These are phyloP conservation scores for Tulasnella sp. DNA, from an alignment of 768 basidiomycete genomes.

Conservation along the genomic window DNA sequence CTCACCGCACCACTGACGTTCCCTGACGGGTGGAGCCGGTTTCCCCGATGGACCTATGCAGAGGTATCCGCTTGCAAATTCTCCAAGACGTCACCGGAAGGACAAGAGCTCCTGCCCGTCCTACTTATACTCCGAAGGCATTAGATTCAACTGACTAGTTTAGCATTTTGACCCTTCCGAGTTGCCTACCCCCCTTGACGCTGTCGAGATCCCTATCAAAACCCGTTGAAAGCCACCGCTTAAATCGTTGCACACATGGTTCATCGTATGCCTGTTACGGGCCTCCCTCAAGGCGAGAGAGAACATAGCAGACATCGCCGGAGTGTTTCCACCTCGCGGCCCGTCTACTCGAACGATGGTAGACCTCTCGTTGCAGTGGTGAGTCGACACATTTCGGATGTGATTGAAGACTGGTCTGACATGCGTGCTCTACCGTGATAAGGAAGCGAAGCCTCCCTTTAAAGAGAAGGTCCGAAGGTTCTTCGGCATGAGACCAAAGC, in stretches of 20 bases:
- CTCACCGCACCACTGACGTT: not conserved
- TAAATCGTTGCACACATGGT: not conserved
- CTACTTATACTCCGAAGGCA: not conserved
- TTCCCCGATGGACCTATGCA: not conserved
- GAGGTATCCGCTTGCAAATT: not conserved
- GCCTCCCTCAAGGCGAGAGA: not conserved
- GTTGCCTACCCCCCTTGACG: not conserved
- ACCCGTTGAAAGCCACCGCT: not conserved
- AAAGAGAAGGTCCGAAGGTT: constrained; percentile 5
- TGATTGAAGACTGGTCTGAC: not conserved
- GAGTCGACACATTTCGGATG: not conserved
- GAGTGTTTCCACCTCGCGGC: not conserved
- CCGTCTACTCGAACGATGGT: not conserved
- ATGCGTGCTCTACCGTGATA: not conserved
- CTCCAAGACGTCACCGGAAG: not conserved
- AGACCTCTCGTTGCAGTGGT: constrained; percentile 7
- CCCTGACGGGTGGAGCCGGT: not conserved
- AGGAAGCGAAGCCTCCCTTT: constrained; percentile 11
- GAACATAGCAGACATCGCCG: not conserved
- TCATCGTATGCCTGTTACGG: not conserved
- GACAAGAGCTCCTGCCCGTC: not conserved
- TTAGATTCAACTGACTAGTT: not conserved
- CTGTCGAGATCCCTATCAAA: not conserved
- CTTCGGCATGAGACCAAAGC: constrained; percentile 6
- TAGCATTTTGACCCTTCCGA: not conserved